A percentile compares a stretch with the other conserved stretches of the same genome.
These are phyloP conservation scores for Pseudogymnoascus sp. DNA, from an alignment of 2,329 filamentous ascomycete species.

Conservation along the genomic window DNA sequence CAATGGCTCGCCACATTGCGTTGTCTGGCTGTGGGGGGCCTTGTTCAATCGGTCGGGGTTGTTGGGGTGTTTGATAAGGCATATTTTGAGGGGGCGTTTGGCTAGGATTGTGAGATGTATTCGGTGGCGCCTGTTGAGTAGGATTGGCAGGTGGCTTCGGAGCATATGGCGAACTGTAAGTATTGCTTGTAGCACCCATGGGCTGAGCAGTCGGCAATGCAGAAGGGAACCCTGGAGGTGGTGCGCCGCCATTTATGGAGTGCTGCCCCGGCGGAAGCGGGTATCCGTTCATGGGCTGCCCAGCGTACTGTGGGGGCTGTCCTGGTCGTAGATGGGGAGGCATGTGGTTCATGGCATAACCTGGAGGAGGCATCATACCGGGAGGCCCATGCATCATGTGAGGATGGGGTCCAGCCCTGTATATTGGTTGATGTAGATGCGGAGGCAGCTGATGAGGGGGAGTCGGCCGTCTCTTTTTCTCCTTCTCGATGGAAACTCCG, in stretches of 20 bases:
- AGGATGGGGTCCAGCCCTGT: slow-evolving; percentile 21
- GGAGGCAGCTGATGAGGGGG: slow-evolving; percentile 32
- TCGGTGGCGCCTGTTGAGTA: slow-evolving; percentile 12
- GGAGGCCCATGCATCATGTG: slow-evolving; percentile 19
- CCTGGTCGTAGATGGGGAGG: slow-evolving; percentile 21
- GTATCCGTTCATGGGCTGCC: slow-evolving; percentile 18
- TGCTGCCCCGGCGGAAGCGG: slow-evolving; percentile 14
- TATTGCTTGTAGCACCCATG: slow-evolving; percentile 15
- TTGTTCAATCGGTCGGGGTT: slow-evolving; percentile 14
- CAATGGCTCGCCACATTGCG: slow-evolving; percentile 17
- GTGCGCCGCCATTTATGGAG: slow-evolving; percentile 14
- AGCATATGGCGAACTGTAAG: slow-evolving; percentile 31
- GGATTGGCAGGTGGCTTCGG: slow-evolving; percentile 22
- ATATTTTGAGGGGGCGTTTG: slow-evolving; percentile 4
- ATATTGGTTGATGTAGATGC: slow-evolving; percentile 24
- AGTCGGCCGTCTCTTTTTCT: slow-evolving; percentile 40
- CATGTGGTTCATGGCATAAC: slow-evolving; percentile 20
- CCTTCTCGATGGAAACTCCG: slow-evolving; percentile 48
- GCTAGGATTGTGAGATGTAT: slow-evolving; percentile 10
- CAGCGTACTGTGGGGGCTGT: slow-evolving; percentile 21
- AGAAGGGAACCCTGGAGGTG: slow-evolving; percentile 14
- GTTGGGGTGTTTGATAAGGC: slow-evolving; percentile 11
- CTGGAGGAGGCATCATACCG: slow-evolving; percentile 22
- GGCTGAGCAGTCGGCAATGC: slow-evolving; percentile 19
- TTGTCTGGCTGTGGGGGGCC: slow-evolving; percentile 2